A percentile compares a stretch with the other conserved stretches of the same genome.
Conservation (phyloP, 2,329 filamentous ascomycete genomes). For the Colletotrichum spinosum region DNA sequence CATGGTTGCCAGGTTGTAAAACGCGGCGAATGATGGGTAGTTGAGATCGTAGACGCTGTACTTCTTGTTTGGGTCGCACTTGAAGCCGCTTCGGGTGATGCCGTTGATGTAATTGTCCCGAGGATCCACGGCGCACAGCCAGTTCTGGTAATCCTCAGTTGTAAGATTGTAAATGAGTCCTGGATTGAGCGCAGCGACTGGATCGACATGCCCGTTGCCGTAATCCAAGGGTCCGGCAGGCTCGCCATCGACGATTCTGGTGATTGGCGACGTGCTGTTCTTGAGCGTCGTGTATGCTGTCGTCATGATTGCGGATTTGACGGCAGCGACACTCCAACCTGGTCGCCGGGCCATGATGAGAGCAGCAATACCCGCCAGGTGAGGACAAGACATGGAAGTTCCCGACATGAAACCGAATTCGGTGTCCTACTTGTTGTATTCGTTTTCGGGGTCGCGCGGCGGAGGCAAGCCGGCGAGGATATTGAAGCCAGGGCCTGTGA, state of each 20-base stretch:
- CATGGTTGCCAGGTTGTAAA: slow-evolving; percentile 12
- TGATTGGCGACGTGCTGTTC: background rate
- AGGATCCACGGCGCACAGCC: slow-evolving; percentile 41
- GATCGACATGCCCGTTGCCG: slow-evolving; percentile 35
- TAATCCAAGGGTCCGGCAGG: slow-evolving; percentile 19
- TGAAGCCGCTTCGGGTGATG: slow-evolving; percentile 20
- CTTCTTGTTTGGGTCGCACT: slow-evolving; percentile 6
- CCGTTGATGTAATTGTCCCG: slow-evolving; percentile 25
- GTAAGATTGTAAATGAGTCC: slow-evolving; percentile 38
- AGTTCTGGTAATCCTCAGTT: slow-evolving; percentile 40
- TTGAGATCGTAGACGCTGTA: slow-evolving; percentile 36
- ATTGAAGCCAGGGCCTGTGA: slow-evolving; percentile 33
- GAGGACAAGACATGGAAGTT: slow-evolving; percentile 37
- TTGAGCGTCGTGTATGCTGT: slow-evolving; percentile 24
- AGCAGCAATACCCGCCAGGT: slow-evolving; percentile 31
- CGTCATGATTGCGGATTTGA: slow-evolving; percentile 35
- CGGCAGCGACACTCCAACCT: slow-evolving; percentile 24
- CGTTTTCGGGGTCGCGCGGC: background rate
- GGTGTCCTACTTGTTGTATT: slow-evolving; percentile 10
- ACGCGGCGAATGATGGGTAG: slow-evolving; percentile 33
- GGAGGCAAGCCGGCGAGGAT: slow-evolving; percentile 22
- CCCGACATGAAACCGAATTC: slow-evolving; percentile 32
- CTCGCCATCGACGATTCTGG: background rate
- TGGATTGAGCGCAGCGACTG: slow-evolving; percentile 41
- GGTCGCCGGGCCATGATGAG: slow-evolving; percentile 34